phyloP scores from a whole-genome alignment of 352 stramenopile genomes.

The Pythium monospermum region DNA sequence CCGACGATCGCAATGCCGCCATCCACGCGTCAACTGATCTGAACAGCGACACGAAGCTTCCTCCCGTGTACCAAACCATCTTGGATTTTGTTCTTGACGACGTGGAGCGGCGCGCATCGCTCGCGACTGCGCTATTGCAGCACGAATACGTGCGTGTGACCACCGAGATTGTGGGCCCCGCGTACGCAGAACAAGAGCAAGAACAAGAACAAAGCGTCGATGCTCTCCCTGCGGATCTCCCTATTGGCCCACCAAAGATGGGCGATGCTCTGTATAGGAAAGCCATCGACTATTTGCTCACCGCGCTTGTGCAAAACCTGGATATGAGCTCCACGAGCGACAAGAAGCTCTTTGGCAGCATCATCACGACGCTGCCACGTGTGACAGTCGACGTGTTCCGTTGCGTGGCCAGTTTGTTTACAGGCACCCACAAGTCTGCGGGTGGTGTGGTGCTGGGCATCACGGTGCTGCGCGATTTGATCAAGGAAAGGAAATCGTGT shows the following conservation, averaged over 20 bases:
- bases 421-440: conserved; percentile 27
- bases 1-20: conserved; percentile 29
- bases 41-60: conserved; percentile 27
- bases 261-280: conserved; percentile 33
- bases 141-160: conserved; percentile 63
- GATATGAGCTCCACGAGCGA: conserved; percentile 54
- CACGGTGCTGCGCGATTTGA: conserved; percentile 61
- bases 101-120: conserved; percentile 36
- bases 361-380: conserved; percentile 51
- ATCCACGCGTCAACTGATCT: conserved; percentile 13
- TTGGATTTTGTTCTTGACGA: conserved; percentile 65
- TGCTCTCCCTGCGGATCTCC: not conserved
- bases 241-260: conserved; percentile 8
- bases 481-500: conserved; percentile 57
- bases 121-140: conserved; percentile 50
- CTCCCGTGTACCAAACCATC: conserved; percentile 59
- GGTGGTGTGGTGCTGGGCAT: conserved; percentile 64
- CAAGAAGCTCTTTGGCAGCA: conserved; percentile 61
- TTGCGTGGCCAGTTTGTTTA: conserved; percentile 43
- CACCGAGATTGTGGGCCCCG: conserved; percentile 4
- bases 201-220: not conserved
- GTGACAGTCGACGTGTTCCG: conserved; percentile 56
- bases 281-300: conserved; percentile 51
- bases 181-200: not conserved
- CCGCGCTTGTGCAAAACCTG: conserved; percentile 32